Evolutionary conservation across 805 yeast species (phyloP).

Genomic region (Sungouiella thailandica): DNA sequence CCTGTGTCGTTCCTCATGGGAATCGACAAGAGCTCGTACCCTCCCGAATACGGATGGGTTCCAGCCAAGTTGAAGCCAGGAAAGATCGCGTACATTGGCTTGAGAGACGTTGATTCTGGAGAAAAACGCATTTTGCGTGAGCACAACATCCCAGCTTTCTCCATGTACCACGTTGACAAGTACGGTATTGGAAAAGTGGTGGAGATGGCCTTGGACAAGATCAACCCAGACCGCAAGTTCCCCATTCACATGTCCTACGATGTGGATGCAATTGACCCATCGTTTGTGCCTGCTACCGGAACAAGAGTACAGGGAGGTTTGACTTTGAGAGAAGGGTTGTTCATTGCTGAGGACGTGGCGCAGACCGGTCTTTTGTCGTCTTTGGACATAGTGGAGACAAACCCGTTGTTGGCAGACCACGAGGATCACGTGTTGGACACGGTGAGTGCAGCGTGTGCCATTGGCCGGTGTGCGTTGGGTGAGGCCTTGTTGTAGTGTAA

Average conservation of each 20-base stretch:
- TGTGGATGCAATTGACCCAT: conserved; percentile 95
- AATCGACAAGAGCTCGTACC: conserved; percentile 59
- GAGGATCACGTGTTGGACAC: conserved; percentile 79
- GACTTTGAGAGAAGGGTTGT: conserved; percentile 90
- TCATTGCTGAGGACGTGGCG: conserved; percentile 86
- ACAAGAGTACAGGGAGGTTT: conserved; percentile 97
- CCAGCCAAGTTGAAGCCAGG: conserved; percentile 58
- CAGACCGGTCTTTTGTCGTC: conserved; percentile 84
- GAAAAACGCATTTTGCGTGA: conserved; percentile 74
- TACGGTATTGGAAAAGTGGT: conserved; percentile 89
- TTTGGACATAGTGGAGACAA: conserved; percentile 89
- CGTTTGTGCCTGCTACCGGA: conserved; percentile 93
- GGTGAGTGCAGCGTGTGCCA: conserved; percentile 82
- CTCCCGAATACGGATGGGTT: conserved; percentile 79
- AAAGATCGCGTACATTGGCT: conserved; percentile 86
- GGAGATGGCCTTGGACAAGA: conserved; percentile 78
- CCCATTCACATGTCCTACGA: conserved; percentile 93
- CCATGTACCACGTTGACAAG: conserved; percentile 95
- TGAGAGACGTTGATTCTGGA: conserved; percentile 86
- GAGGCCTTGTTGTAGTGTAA: conserved; percentile 64
- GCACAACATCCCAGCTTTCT: conserved; percentile 71
- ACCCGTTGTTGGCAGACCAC: conserved; percentile 79
- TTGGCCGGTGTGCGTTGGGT: conserved; percentile 92
- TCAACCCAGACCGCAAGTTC: conserved; percentile 60
- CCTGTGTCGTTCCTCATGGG: conserved; percentile 92